These are phyloP conservation scores for Lantana camara DNA, from an alignment of 257 asterid genomes.

Conservation along the genomic window DNA sequence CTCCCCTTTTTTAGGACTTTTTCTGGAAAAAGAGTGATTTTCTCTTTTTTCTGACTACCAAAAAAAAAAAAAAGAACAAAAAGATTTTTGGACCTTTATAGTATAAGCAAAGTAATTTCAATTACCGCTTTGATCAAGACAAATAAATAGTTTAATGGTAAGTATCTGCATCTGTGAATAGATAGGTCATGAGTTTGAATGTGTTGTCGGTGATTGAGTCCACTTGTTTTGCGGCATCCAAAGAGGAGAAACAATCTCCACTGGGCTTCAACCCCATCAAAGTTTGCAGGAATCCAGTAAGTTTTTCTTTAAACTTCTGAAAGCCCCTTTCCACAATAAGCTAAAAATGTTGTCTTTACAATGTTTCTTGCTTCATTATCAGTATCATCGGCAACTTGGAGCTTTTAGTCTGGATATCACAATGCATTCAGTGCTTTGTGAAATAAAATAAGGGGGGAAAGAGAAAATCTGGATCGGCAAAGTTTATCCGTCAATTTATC, in stretches of 20 bases:
- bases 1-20: too few relatives aligned
- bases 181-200: not conserved
- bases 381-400: not conserved
- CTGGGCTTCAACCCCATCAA: not conserved
- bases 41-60: too few relatives aligned
- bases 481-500: conserved; percentile 6
- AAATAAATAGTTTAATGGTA: too few relatives aligned
- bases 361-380: conserved; percentile 8
- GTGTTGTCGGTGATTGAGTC: not conserved
- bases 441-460: not conserved
- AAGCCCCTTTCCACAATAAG: not conserved
- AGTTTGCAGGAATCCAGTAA: not conserved
- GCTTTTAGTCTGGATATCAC: not conserved
- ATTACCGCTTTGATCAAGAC: too few relatives aligned
- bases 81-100: too few relatives aligned
- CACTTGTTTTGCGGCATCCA: not conserved
- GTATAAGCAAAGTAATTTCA: too few relatives aligned
- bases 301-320: not conserved
- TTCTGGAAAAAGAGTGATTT: too few relatives aligned
- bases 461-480: not conserved
- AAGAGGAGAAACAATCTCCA: not conserved
- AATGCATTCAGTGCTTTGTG: not conserved
- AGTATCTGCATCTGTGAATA: too few relatives aligned
- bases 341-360: not conserved
- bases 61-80: too few relatives aligned